These are phyloP conservation scores for Blechomonas ayalai DNA, from an alignment of 208 protist genomes.

Conservation along the genomic window DNA sequence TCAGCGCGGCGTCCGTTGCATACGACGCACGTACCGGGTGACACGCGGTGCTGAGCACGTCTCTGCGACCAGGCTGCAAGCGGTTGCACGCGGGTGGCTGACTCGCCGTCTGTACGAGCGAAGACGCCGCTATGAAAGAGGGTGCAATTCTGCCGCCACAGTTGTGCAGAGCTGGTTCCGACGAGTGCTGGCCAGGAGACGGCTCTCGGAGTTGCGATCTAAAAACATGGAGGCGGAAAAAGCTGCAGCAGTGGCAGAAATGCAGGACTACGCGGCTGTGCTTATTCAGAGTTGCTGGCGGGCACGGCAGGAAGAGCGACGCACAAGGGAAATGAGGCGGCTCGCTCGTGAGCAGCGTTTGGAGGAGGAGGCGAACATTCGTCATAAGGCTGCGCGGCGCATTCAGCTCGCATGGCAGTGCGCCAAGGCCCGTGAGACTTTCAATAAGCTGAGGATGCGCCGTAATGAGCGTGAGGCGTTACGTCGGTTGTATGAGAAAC, in stretches of 20 bases:
- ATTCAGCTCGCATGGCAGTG: conserved; percentile 36
- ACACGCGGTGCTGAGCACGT: conserved; percentile 20
- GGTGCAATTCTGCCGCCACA: conserved; percentile 22
- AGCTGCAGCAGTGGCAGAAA: conserved; percentile 9
- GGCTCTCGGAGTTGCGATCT: conserved; percentile 9
- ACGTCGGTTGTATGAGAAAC: conserved; percentile 31
- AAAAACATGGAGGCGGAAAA: conserved; percentile 10
- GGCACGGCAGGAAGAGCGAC: conserved; percentile 13
- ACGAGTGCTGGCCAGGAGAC: conserved; percentile 15
- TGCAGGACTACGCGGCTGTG: conserved; percentile 32
- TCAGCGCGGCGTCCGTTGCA: conserved; percentile 11
- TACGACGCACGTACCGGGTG: not conserved
- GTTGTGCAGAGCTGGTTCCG: conserved; percentile 56
- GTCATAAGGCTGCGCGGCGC: conserved; percentile 12
- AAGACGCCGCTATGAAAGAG: conserved; percentile 14
- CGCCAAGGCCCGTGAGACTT: conserved; percentile 8
- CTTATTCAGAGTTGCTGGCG: conserved; percentile 63
- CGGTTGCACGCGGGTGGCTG: conserved; percentile 59
- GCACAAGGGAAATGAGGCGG: conserved; percentile 11
- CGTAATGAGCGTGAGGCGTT: conserved; percentile 26
- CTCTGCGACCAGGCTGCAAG: conserved; percentile 53
- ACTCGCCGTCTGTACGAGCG: conserved; percentile 20
- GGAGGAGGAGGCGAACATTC: conserved; percentile 6
- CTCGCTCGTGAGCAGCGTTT: conserved; percentile 6
- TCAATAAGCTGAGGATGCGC: conserved; percentile 11